A percentile compares a stretch with the other conserved stretches of the same genome.
Evolutionary conservation across 352 stramenopile species (phyloP).

Genomic region (Globisporangium camurandrum): DNA sequence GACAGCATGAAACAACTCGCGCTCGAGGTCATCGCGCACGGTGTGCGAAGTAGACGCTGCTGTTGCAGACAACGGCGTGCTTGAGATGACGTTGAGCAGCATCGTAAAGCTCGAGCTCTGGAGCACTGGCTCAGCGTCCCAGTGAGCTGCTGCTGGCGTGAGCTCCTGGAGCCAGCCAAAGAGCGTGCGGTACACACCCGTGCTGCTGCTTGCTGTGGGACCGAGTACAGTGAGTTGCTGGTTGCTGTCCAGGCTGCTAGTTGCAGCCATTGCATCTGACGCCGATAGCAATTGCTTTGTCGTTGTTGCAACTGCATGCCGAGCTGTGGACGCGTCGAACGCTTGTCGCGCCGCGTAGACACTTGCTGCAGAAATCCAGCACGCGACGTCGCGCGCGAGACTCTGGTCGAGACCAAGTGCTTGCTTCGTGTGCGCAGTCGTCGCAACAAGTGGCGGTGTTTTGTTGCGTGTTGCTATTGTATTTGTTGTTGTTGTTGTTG

Average conservation of each 20-base stretch:
- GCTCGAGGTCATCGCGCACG: too few species aligned
- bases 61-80: slow-evolving; percentile 9
- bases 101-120: slow-evolving; percentile 54
- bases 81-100: slow-evolving; percentile 48
- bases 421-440: slow-evolving; percentile 29
- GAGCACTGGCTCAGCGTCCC: slow-evolving; percentile 39
- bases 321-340: slow-evolving; percentile 29
- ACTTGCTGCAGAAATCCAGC: slow-evolving; percentile 52
- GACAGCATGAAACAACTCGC: slow-evolving; percentile 41
- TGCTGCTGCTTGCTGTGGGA: slow-evolving; percentile 2
- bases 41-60: slow-evolving; percentile 14
- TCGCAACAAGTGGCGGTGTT: background rate
- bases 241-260: too few species aligned
- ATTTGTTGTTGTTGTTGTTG: slow-evolving; percentile 3
- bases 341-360: slow-evolving; percentile 49
- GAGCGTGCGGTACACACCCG: slow-evolving; percentile 29
- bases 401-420: slow-evolving; percentile 67
- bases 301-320: slow-evolving; percentile 6
- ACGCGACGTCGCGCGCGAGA: slow-evolving; percentile 52
- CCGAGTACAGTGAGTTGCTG: too few species aligned
- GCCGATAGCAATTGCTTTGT: too few species aligned
- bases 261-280: too few species aligned
- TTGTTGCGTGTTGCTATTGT: background rate
- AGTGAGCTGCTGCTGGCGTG: slow-evolving; percentile 18
- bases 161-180: slow-evolving; percentile 42